These are phyloP conservation scores for Microsporum audouinii DNA, from an alignment of 2,329 filamentous ascomycete species.

Conservation along the genomic window DNA sequence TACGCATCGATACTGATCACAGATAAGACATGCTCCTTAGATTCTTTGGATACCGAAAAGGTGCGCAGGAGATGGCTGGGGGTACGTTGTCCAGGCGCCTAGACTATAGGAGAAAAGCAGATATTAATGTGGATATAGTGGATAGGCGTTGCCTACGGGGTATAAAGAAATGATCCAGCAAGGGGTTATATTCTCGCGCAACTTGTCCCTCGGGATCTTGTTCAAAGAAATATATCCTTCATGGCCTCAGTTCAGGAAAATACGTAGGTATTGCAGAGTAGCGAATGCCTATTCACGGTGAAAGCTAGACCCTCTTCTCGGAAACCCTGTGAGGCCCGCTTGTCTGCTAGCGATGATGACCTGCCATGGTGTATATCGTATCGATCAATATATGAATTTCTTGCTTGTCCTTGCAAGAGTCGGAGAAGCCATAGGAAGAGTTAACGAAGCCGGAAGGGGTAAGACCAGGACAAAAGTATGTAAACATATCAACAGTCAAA, in stretches of 20 bases:
- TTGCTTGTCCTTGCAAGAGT: too few relatives aligned
- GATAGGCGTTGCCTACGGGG: not conserved
- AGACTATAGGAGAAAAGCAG: not conserved
- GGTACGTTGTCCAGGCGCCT: not conserved
- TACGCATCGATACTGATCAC: slow-evolving; percentile 16
- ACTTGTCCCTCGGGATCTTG: not conserved
- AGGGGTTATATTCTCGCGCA: not conserved
- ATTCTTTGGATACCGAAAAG: not conserved
- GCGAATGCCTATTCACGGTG: not conserved
- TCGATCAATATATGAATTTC: too few relatives aligned
- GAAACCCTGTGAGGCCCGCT: too few relatives aligned
- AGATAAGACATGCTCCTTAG: slow-evolving; percentile 10
- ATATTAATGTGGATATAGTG: not conserved
- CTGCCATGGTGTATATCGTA: too few relatives aligned
- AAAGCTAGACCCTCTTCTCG: not conserved
- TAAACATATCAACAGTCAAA: too few relatives aligned
- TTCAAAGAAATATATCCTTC: not conserved
- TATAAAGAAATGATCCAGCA: not conserved
- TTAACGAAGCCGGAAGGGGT: too few relatives aligned
- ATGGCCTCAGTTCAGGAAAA: not conserved
- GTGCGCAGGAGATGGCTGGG: not conserved
- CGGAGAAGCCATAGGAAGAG: too few relatives aligned
- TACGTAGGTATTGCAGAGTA: not conserved
- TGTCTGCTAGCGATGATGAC: too few relatives aligned
- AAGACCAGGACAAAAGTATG: too few relatives aligned